Conservation (phyloP, 2,329 filamentous ascomycete species). For the Xylaria sp. region DNA sequence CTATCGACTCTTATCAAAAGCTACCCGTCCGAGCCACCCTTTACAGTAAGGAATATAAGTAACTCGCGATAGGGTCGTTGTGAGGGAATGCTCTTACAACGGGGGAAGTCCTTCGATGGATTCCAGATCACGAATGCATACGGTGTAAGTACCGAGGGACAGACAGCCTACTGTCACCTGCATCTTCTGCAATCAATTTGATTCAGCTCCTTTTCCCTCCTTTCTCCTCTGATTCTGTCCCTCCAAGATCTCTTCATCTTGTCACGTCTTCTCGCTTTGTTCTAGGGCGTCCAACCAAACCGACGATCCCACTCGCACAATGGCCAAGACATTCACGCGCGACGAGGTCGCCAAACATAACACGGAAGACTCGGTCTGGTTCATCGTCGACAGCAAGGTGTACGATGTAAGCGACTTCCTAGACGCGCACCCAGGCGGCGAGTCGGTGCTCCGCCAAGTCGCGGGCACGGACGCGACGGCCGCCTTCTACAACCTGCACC, state of each 20-base stretch:
- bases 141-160: constrained; percentile 7
- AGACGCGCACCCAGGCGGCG: constrained; percentile 85
- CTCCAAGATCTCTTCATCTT: constrained; percentile 5
- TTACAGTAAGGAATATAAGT: neutral
- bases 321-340: constrained; percentile 65
- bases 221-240: neutral
- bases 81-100: constrained; percentile 11
- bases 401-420: constrained; percentile 89
- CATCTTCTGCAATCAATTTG: neutral
- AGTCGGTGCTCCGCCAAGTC: constrained; percentile 81
- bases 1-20: constrained; percentile 16
- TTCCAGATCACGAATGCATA: constrained; percentile 22
- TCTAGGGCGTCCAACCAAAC: neutral
- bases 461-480: constrained; percentile 84
- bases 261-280: constrained; percentile 1
- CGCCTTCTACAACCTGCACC: constrained; percentile 91
- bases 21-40: neutral
- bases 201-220: neutral
- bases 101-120: constrained; percentile 4
- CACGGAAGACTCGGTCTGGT: constrained; percentile 80
- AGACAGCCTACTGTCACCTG: neutral
- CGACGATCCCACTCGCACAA: constrained; percentile 27
- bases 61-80: constrained; percentile 17
- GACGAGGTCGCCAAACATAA: constrained; percentile 80
- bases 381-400: constrained; percentile 86